Percentiles rank a stretch among this genome's conserved stretches.
These are phyloP conservation scores for Salix suchowensis DNA, from an alignment of 345 rosid genomes.

Conservation along the genomic window DNA sequence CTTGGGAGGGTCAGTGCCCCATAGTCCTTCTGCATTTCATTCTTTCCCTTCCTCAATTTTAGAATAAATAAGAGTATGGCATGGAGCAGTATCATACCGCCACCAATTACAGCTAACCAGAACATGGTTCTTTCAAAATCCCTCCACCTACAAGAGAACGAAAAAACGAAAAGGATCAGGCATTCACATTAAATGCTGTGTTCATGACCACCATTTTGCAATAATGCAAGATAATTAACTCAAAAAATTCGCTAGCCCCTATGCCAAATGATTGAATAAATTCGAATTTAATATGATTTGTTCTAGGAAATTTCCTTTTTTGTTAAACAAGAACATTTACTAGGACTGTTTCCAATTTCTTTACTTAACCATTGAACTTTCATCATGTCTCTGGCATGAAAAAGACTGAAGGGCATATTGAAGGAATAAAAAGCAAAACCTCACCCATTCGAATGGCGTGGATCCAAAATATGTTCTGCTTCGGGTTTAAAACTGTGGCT, in stretches of 20 bases:
- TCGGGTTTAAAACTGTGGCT: conserved; percentile 57
- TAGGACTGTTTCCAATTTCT: neutral
- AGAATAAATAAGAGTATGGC: conserved; percentile 44
- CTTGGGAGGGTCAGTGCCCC: conserved; percentile 77
- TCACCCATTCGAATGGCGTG: conserved; percentile 53
- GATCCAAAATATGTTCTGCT: conserved; percentile 55
- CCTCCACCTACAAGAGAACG: conserved; percentile 59
- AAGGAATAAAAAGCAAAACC: conserved; percentile 16
- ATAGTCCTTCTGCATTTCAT: conserved; percentile 38
- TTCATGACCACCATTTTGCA: neutral
- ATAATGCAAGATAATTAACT: neutral
- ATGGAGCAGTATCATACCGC: conserved; percentile 64
- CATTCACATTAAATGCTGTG: neutral
- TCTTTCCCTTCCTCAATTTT: conserved; percentile 41
- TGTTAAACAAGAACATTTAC: neutral
- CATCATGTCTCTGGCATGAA: neutral
- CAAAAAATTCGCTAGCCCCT: neutral
- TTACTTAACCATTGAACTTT: neutral
- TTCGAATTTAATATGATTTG: neutral
- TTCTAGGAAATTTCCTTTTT: neutral
- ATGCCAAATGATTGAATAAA: neutral
- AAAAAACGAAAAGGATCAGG: neutral
- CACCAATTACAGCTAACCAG: conserved; percentile 73
- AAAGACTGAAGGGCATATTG: neutral
- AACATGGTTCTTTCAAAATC: conserved; percentile 81